Evolutionary conservation across 306 rosid genomes (phyloP).

Genomic region (Sicyos baderoa): DNA sequence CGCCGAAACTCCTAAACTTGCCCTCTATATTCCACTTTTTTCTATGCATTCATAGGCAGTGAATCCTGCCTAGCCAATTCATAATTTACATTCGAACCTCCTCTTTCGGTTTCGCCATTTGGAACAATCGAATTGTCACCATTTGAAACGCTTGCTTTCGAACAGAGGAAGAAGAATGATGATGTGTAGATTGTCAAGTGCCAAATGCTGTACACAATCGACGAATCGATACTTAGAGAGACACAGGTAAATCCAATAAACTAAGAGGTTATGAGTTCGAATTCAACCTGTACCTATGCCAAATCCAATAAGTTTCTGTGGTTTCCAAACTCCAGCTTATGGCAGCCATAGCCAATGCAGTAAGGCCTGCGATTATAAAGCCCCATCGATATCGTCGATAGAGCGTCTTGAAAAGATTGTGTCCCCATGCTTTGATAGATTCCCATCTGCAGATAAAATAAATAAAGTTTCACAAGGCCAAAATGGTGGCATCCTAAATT

Average conservation of each 20-base stretch:
- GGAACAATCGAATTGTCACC: slow-evolving; percentile 16
- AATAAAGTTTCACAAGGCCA: slow-evolving; percentile 1
- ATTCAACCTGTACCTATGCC: slow-evolving; percentile 65
- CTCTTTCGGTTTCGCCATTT: slow-evolving; percentile 25
- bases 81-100: slow-evolving; percentile 23
- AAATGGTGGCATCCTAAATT: background rate
- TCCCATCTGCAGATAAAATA: slow-evolving; percentile 48
- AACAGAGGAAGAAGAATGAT: slow-evolving; percentile 66
- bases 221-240: slow-evolving; percentile 17
- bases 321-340: slow-evolving; percentile 72
- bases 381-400: slow-evolving; percentile 66
- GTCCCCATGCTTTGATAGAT: slow-evolving; percentile 51
- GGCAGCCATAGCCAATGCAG: slow-evolving; percentile 64
- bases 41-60: slow-evolving; percentile 21
- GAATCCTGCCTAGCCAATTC: slow-evolving; percentile 48
- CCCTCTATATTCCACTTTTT: background rate
- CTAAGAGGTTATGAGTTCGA: too few species aligned
- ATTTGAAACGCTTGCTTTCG: slow-evolving; percentile 40
- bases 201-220: slow-evolving; percentile 68
- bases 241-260: too few species aligned
- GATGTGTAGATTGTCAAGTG: slow-evolving; percentile 73
- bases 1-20: background rate
- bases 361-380: slow-evolving; percentile 56
- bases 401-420: slow-evolving; percentile 41
- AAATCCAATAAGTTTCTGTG: slow-evolving; percentile 78